phyloP scores from a whole-genome alignment of 2,329 filamentous ascomycete genomes.

The Pseudovirgaria hyperparasitica region DNA sequence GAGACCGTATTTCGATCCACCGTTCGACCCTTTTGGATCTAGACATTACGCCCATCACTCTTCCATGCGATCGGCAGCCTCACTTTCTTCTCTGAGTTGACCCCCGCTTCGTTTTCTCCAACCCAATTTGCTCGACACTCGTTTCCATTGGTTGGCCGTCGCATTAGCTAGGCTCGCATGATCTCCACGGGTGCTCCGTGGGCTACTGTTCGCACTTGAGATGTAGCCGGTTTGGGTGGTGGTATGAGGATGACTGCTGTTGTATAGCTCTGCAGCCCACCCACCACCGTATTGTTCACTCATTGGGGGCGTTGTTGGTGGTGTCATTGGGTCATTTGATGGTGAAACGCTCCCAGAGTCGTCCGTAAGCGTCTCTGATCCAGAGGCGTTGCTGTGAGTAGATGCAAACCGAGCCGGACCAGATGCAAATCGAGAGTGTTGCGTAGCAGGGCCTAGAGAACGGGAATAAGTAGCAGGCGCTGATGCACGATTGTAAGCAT shows the following conservation, averaged over 20 bases:
- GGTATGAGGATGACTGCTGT: conserved; percentile 13
- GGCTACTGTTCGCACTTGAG: conserved; percentile 22
- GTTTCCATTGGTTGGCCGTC: conserved; percentile 27
- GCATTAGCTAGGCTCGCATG: conserved; percentile 22
- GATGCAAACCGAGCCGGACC: conserved; percentile 18
- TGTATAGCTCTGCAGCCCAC: conserved; percentile 1
- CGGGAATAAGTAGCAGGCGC: conserved; percentile 25
- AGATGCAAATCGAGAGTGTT: conserved; percentile 23
- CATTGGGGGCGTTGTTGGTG: conserved; percentile 56
- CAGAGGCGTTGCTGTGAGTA: conserved; percentile 27
- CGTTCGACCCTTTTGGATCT: too few species aligned
- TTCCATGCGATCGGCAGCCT: too few species aligned
- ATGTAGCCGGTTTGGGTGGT: conserved; percentile 20
- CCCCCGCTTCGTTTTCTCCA: conserved; percentile 25
- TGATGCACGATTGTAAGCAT: conserved; percentile 26
- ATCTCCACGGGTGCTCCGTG: conserved; percentile 23
- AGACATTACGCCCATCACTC: too few species aligned
- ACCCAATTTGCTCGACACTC: conserved; percentile 28
- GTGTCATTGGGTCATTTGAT: conserved; percentile 53
- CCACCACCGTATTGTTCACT: conserved; percentile 12
- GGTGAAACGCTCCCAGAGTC: conserved; percentile 51
- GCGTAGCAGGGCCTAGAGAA: conserved; percentile 19
- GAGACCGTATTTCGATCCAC: too few species aligned
- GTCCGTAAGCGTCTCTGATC: conserved; percentile 39
- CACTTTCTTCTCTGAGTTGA: conserved; percentile 22